phyloP scores from a whole-genome alignment of 208 protist genomes.

The Leishmania martiniquensis region DNA sequence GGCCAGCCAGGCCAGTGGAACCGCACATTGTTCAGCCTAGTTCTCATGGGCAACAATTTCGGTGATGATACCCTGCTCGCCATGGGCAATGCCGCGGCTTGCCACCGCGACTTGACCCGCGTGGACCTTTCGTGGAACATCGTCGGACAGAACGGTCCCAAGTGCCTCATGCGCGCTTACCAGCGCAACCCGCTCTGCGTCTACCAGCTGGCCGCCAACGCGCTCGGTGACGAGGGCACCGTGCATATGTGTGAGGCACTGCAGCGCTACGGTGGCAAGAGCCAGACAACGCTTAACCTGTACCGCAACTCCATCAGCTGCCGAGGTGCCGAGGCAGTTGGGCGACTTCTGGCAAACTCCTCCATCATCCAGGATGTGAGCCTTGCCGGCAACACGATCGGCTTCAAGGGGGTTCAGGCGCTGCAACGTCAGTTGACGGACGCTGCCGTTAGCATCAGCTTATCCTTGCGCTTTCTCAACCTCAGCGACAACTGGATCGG shows the following conservation, averaged over 20 bases:
- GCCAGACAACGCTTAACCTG: conserved; percentile 72
- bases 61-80: conserved; percentile 84
- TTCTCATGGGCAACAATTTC: conserved; percentile 70
- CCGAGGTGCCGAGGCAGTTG: conserved; percentile 66
- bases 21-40: conserved; percentile 70
- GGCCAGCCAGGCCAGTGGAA: conserved; percentile 89
- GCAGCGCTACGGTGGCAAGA: conserved; percentile 62
- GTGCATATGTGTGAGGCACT: conserved; percentile 69
- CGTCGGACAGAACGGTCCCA: conserved; percentile 79
- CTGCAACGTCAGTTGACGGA: conserved; percentile 49
- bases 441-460: conserved; percentile 23
- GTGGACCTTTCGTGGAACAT: conserved; percentile 87
- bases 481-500: conserved; percentile 81
- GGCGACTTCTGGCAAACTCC: conserved; percentile 61
- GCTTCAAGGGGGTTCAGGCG: conserved; percentile 67
- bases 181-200: conserved; percentile 79
- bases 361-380: conserved; percentile 70
- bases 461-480: conserved; percentile 56
- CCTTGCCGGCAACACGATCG: conserved; percentile 79
- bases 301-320: conserved; percentile 77
- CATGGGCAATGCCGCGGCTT: conserved; percentile 85
- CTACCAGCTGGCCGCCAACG: conserved; percentile 76
- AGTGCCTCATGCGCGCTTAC: conserved; percentile 74
- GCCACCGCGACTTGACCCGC: conserved; percentile 72
- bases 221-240: conserved; percentile 77